phyloP scores from a whole-genome alignment of 2,329 filamentous ascomycete genomes.

The Ophiosphaerella korrae region DNA sequence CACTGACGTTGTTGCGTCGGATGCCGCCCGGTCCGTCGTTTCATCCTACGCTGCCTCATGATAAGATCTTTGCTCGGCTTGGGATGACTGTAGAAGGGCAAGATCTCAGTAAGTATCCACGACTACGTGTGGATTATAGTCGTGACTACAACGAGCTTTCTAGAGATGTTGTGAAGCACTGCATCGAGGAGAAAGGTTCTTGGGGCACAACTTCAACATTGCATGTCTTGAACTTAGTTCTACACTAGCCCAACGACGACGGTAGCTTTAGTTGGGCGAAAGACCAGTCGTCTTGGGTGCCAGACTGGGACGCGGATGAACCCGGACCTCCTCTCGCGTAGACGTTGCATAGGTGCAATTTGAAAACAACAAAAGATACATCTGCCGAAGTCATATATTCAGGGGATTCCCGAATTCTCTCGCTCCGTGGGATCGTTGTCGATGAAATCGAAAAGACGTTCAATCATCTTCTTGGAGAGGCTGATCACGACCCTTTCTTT shows the following conservation, averaged over 20 bases:
- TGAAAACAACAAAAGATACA: not conserved
- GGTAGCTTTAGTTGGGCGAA: not conserved
- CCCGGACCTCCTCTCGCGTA: not conserved
- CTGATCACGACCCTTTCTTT: not conserved
- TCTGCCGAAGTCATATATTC: not conserved
- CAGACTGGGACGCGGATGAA: not conserved
- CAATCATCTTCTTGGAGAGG: not conserved
- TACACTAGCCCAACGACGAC: not conserved
- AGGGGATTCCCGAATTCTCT: slow-evolving; percentile 3
- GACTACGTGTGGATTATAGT: slow-evolving; percentile 3
- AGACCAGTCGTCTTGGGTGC: slow-evolving; percentile 6
- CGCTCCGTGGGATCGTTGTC: not conserved
- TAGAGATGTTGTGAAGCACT: slow-evolving; percentile 5
- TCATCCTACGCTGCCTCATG: slow-evolving; percentile 3
- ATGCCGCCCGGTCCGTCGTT: not conserved
- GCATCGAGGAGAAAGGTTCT: slow-evolving; percentile 2
- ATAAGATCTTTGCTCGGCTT: slow-evolving; percentile 9
- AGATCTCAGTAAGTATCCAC: slow-evolving; percentile 1
- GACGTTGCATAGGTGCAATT: not conserved
- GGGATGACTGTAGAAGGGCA: slow-evolving; percentile 2
- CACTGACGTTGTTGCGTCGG: not conserved
- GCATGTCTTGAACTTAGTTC: slow-evolving; percentile 1
- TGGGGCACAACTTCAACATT: not conserved
- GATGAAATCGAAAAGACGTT: slow-evolving; percentile 2
- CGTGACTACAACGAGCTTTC: slow-evolving; percentile 2